Evolutionary conservation across 768 basidiomycete species (phyloP), one percentile per base, ranked within the genome.

Genomic region (Lactifluus pinguis): DNA sequence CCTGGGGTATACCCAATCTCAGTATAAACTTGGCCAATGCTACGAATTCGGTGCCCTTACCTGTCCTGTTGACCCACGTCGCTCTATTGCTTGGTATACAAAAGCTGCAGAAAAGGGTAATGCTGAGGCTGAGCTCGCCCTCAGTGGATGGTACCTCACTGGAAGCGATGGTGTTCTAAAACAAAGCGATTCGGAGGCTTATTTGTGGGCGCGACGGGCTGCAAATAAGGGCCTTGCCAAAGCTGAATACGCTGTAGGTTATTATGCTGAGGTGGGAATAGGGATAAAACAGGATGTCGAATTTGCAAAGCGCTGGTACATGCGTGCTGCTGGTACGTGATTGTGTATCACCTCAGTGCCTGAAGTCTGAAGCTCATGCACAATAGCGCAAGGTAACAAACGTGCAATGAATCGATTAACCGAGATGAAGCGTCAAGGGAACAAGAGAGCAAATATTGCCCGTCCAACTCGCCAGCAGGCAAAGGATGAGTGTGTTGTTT

Each of bases 101-200:
- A 93, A 91, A 67, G 97, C 97, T 14, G 97, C 97, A 19, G 94
- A 98, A 74, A 94, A 95, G 74, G 95, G 95, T 2, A 87, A 95
- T 70, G 77, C 92, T 0, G 94, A 98, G 69, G 93, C 94, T 2
- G 97, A 98, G 75, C 80, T 99, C 55, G 94, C 95, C 17, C 73
- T 99, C 62, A 95, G 93, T 65, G 97, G 97, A 29, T 99, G 97
- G 97, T 99, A 98, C 76, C 76, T 99, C 63, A 98, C 95, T 0
- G 92, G 92, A 3, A 92, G 86, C 70, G 95, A 98, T 69, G 91
- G 91, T 2, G 92, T 98, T 2, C 75, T 99, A 68, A 97, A 97
- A 74, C 97, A 98, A 77, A 94, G 91, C 68, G 97, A 99, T 72
- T 89, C 89, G 2, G 97, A 99, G 72, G 97, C 97, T n/a, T 99